These are phyloP conservation scores for Dryadomyces quercus-mongolicae DNA, from an alignment of 2,329 filamentous ascomycete species.

Conservation along the genomic window DNA sequence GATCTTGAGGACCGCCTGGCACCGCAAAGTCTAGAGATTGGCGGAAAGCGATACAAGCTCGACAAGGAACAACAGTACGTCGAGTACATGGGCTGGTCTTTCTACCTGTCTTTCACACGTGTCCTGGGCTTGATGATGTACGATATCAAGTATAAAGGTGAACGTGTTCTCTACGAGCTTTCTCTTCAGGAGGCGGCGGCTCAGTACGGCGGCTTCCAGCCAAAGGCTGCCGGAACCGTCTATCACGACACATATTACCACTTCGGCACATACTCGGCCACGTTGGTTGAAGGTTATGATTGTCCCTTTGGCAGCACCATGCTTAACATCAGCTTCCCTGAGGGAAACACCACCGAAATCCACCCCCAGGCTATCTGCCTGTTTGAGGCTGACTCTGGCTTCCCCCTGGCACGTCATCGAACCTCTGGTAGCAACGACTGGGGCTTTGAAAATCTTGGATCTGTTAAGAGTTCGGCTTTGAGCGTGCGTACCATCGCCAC, in stretches of 20 bases:
- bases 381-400: conserved; percentile 25
- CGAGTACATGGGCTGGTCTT: conserved; percentile 39
- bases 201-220: conserved; percentile 36
- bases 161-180: conserved; percentile 39
- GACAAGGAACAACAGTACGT: conserved; percentile 33
- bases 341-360: conserved; percentile 17
- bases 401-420: conserved; percentile 24
- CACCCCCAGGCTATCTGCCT: conserved; percentile 24
- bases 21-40: conserved; percentile 24
- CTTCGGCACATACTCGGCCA: conserved; percentile 22
- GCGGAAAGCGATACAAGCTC: conserved; percentile 28
- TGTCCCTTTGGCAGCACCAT: conserved; percentile 27
- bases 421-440: conserved; percentile 7
- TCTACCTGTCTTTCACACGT: conserved; percentile 33
- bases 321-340: conserved; percentile 21
- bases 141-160: conserved; percentile 37
- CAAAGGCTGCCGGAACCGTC: conserved; percentile 27
- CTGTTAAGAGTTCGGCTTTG: conserved; percentile 21
- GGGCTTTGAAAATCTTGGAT: conserved; percentile 19
- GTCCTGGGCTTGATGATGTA: conserved; percentile 32
- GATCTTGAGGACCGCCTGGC: conserved; percentile 22
- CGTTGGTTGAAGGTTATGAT: conserved; percentile 29
- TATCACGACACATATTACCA: conserved; percentile 29
- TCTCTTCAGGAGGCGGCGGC: conserved; percentile 39
- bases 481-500: conserved; percentile 26